Conservation (phyloP, 2,329 filamentous ascomycete species). For the Venturia carpophila region DNA sequence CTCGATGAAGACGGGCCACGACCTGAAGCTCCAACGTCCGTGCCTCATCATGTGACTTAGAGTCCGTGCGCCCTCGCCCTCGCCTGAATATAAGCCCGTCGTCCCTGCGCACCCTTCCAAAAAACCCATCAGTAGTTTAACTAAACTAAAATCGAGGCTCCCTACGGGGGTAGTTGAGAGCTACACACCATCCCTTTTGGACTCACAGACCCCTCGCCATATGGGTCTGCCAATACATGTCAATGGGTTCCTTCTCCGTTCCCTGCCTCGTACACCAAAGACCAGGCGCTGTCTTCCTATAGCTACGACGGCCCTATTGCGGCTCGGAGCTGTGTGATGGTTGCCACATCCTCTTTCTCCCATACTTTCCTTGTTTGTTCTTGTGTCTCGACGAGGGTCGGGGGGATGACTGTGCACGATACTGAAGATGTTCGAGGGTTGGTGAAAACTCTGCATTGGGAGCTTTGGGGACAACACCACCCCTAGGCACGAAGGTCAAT, state of each 20-base stretch:
- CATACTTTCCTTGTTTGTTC: not conserved
- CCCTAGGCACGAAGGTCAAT: not conserved
- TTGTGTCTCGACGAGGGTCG: not conserved
- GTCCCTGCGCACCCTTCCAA: no score
- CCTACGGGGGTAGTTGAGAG: slow-evolving; percentile 17
- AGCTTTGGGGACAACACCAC: not conserved
- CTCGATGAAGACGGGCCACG: no score
- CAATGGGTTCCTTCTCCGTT: slow-evolving; percentile 17
- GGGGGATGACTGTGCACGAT: not conserved
- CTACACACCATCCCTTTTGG: slow-evolving; percentile 13
- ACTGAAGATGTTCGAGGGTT: not conserved
- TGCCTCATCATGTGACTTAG: no score
- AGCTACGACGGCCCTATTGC: slow-evolving; percentile 13
- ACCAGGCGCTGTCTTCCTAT: slow-evolving; percentile 16
- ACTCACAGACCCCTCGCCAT: slow-evolving; percentile 12
- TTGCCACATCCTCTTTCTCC: slow-evolving; percentile 12
- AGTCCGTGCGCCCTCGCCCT: no score
- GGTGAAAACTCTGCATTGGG: not conserved
- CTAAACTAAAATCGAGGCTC: slow-evolving; percentile 16
- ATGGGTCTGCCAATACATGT: slow-evolving; percentile 11
- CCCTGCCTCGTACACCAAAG: slow-evolving; percentile 17
- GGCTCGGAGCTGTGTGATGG: slow-evolving; percentile 15
- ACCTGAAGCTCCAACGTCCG: no score
- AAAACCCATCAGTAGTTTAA: not conserved
- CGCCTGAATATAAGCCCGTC: no score